Conservation (phyloP, 2,329 filamentous ascomycete species). For the Cladobotryum mycophilum region DNA sequence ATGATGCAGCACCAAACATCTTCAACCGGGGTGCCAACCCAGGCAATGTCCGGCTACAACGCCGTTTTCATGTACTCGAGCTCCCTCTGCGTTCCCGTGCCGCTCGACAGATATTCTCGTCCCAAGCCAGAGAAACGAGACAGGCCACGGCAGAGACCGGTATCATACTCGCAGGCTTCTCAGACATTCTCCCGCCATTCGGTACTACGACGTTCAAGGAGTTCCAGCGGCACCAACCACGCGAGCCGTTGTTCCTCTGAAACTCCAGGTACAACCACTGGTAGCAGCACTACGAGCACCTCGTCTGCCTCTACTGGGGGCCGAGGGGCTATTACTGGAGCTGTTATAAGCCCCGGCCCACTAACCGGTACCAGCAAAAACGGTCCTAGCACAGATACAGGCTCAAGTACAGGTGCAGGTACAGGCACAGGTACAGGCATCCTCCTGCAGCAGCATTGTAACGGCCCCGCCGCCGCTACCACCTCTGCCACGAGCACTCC, state of each 20-base stretch:
- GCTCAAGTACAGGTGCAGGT: not conserved
- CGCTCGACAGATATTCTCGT: not conserved
- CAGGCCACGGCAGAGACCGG: not conserved
- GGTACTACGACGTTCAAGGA: constrained; percentile 4
- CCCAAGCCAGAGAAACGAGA: not conserved
- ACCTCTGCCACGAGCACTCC: not conserved
- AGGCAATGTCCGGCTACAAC: constrained; percentile 4
- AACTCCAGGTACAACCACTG: not conserved
- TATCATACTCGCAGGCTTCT: not conserved
- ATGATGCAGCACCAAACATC: not conserved
- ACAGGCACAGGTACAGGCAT: not conserved
- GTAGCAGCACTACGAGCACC: not conserved
- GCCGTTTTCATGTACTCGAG: constrained; percentile 9
- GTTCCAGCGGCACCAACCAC: constrained; percentile 4
- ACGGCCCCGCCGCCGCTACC: constrained; percentile 9
- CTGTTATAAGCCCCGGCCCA: too few species aligned
- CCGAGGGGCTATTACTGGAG: too few species aligned
- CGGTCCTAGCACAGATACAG: not conserved
- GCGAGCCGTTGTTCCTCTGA: too few species aligned
- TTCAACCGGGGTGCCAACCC: not conserved
- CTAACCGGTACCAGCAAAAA: too few species aligned
- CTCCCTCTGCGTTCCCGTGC: constrained; percentile 6
- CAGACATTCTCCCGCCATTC: not conserved
- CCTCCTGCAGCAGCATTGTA: not conserved
- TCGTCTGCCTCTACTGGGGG: not conserved